Percentiles rank a stretch among this genome's conserved stretches.
These are phyloP conservation scores for Coelastrella sp. DNA, from an alignment of 139 green algal species.

Conservation along the genomic window DNA sequence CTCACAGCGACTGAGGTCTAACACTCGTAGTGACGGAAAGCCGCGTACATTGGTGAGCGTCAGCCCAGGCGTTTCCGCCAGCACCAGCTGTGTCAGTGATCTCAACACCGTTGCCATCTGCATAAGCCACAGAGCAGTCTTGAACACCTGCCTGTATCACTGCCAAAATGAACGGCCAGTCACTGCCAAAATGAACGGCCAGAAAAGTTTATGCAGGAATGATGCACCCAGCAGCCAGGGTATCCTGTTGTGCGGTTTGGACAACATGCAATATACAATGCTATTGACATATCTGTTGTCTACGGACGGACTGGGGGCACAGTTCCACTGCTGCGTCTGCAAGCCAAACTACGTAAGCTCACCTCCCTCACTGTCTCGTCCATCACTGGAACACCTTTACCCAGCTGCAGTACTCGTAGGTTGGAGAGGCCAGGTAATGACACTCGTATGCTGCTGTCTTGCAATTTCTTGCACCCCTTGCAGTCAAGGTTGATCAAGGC, in stretches of 20 bases:
- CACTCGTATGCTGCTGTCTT: slow-evolving; percentile 16
- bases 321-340: too few species aligned
- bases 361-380: slow-evolving; percentile 44
- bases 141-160: background rate
- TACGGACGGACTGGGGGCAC: too few species aligned
- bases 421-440: background rate
- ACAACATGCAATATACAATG: too few species aligned
- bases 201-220: too few species aligned
- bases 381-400: slow-evolving; percentile 21
- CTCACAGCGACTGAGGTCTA: slow-evolving; percentile 39
- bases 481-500: background rate
- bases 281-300: too few species aligned
- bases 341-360: background rate
- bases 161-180: too few species aligned
- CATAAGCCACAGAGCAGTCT: background rate
- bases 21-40: slow-evolving; percentile 3
- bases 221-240: too few species aligned
- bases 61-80: slow-evolving; percentile 1
- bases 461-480: slow-evolving; percentile 26
- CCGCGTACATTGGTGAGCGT: slow-evolving; percentile 1
- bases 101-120: slow-evolving; percentile 24
- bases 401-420: background rate
- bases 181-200: too few species aligned
- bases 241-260: too few species aligned
- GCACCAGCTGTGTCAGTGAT: background rate